Conservation (phyloP, 495 filamentous ascomycete species). For the Usnea hakonensis region DNA sequence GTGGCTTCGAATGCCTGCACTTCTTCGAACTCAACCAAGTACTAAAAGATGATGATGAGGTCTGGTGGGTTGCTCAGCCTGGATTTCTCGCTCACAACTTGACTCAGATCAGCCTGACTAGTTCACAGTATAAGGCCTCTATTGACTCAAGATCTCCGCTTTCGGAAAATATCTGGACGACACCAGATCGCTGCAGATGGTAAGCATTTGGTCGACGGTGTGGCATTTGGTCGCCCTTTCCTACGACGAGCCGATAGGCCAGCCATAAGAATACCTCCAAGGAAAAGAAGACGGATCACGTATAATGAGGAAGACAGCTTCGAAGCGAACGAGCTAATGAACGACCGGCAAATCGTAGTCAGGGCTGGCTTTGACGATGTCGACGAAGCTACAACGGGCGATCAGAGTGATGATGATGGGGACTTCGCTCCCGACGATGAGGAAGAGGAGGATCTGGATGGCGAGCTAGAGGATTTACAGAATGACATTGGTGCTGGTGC, state of each 20-base stretch:
- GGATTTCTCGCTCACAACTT: slow-evolving; percentile 1
- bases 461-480: slow-evolving; percentile 39
- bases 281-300: slow-evolving; percentile 58
- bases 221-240: slow-evolving; percentile 74
- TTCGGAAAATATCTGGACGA: slow-evolving; percentile 68
- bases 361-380: slow-evolving; percentile 18
- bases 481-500: slow-evolving; percentile 27
- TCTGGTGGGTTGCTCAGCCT: slow-evolving; percentile 52
- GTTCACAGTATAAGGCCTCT: slow-evolving; percentile 68
- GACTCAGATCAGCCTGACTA: slow-evolving; percentile 2
- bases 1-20: slow-evolving; percentile 82
- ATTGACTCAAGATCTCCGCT: slow-evolving; percentile 62
- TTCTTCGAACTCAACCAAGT: slow-evolving; percentile 64
- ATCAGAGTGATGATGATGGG: slow-evolving; percentile 30
- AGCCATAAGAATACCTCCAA: slow-evolving; percentile 61
- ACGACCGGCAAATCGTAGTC: slow-evolving; percentile 21
- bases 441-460: slow-evolving; percentile 35
- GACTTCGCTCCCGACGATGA: slow-evolving; percentile 35
- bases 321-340: slow-evolving; percentile 4
- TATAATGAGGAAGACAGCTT: slow-evolving; percentile 35
- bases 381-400: slow-evolving; percentile 26
- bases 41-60: slow-evolving; percentile 75
- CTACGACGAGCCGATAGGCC: slow-evolving; percentile 57
- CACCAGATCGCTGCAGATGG: slow-evolving; percentile 77
- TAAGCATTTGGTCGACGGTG: slow-evolving; percentile 78